These are phyloP conservation scores for Amanita exitialis DNA, from an alignment of 768 basidiomycete genomes.

Conservation along the genomic window DNA sequence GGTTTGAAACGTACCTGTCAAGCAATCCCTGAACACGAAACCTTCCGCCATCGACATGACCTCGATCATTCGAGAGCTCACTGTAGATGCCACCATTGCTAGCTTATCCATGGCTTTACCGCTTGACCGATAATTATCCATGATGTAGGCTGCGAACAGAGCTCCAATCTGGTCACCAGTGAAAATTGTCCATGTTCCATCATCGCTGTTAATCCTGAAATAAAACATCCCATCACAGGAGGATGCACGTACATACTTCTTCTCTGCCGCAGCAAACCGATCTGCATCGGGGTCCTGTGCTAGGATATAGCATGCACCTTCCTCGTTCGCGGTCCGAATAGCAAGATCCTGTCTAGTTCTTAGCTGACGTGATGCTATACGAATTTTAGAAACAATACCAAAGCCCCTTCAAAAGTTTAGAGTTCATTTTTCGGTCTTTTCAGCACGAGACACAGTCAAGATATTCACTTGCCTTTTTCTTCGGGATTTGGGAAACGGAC, in stretches of 20 bases:
- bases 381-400: slow-evolving; percentile 22
- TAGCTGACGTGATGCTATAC: not conserved
- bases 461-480: slow-evolving; percentile 55
- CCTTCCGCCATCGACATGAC: slow-evolving; percentile 67
- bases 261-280: slow-evolving; percentile 71
- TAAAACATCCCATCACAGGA: slow-evolving; percentile 11
- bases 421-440: not conserved
- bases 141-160: slow-evolving; percentile 31
- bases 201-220: slow-evolving; percentile 8
- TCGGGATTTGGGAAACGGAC: slow-evolving; percentile 86
- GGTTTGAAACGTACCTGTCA: slow-evolving; percentile 48
- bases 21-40: slow-evolving; percentile 76
- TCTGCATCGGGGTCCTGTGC: slow-evolving; percentile 91
- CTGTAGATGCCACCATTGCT: slow-evolving; percentile 83
- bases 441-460: slow-evolving; percentile 12
- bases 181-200: slow-evolving; percentile 59
- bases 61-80: slow-evolving; percentile 86
- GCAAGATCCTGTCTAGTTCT: slow-evolving; percentile 50
- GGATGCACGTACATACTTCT: slow-evolving; percentile 27
- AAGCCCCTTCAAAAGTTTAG: slow-evolving; percentile 26
- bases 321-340: slow-evolving; percentile 44
- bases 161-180: slow-evolving; percentile 80
- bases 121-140: slow-evolving; percentile 31
- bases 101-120: slow-evolving; percentile 45
- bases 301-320: slow-evolving; percentile 53